Evolutionary conservation across 73 alveolate species (phyloP).

Genomic region (Symbiodinium natans): DNA sequence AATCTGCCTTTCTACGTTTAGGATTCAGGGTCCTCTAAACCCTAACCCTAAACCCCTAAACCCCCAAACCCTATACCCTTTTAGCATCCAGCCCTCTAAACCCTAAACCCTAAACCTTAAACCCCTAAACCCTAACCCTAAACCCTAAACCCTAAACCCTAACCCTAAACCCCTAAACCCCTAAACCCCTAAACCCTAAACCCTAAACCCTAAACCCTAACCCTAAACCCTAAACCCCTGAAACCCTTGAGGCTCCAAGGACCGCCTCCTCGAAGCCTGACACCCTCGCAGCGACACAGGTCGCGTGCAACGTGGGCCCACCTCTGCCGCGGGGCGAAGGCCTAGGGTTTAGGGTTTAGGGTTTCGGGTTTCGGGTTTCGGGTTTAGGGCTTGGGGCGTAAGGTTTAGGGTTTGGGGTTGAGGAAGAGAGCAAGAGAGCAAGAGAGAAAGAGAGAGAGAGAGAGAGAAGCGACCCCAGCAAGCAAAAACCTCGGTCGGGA

Average conservation of each 20-base stretch:
- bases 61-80: no score
- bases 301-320: background rate
- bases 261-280: background rate
- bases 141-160: background rate
- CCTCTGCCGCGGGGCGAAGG: background rate
- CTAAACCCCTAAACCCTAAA: background rate
- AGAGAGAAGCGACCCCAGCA: no score
- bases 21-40: no score
- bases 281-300: conserved; percentile 5
- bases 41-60: no score
- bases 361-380: background rate
- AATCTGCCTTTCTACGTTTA: no score
- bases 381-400: background rate
- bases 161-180: background rate
- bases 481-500: no score
- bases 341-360: background rate
- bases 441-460: no score
- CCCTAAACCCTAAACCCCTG: background rate
- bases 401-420: no score
- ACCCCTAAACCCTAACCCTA: background rate
- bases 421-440: no score
- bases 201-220: background rate
- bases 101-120: no score
- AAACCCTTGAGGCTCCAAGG: background rate
- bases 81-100: no score